Base-by-base conservation (phyloP, 2,329 filamentous ascomycete species). In the Drechslerella dactyloides region DNA sequence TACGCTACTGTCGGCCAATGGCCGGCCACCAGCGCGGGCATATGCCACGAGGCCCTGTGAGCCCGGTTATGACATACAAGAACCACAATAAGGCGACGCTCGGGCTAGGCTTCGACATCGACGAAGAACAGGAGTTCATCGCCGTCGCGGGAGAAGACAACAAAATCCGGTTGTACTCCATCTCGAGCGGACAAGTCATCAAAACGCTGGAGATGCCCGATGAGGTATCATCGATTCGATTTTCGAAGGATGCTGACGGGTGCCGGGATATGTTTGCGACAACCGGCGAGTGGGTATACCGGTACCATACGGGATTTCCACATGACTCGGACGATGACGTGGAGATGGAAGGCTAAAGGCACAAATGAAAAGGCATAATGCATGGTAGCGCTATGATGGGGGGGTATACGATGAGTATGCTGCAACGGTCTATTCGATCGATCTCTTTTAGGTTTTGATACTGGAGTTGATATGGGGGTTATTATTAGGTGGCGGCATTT, bases 1-100 rank as follows among this genome's bases (percentile, higher is more conserved):
- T 70, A 37, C 59, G 66, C 27, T 70, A 64, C 44, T 70, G 66
- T 48, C 59, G 66, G 1, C 66, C 66, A 44, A 70, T 70, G 44
- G 33, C 61, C 17, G 55, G 66, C 7, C 48, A 70, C 19, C 66
- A 70, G n/a, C 66, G 66, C 42, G 66, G 66, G 24, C 33, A 62
- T 35, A 64, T 23, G n/a, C 59, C 59, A 55, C 63, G 53, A 54
- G 51, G 55, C 21, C 42, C 66, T 5, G 61, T 59, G 8, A 57
- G 44, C 17, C 66, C 66, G 7, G 59, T 70, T 1, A 23, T 70
- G 13, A 64, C 54, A 1, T 70, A 70, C 33, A 64, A 60, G 37
- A 70, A 54, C 23, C 55, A 57, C 59, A 70, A 70, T 30, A 70
- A 70, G 13, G 53, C 48, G 27, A 64, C 66, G 2, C 58, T 70